These are phyloP conservation scores for Pythium plurisporium DNA, from an alignment of 352 stramenopile genomes.

Conservation along the genomic window DNA sequence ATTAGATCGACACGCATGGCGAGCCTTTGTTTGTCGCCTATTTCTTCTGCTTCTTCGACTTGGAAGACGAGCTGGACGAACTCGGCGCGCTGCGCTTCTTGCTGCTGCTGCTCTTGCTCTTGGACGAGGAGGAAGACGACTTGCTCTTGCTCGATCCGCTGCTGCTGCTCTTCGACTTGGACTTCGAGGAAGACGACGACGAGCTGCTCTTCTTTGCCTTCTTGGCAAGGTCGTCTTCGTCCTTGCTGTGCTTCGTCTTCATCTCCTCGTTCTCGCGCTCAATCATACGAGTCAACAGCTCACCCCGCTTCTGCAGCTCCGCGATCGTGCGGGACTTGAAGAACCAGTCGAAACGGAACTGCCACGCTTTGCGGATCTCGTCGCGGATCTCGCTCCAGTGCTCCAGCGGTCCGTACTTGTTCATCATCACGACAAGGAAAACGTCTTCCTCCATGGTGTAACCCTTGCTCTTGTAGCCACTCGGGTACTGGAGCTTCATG, in stretches of 20 bases:
- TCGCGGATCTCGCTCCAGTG: constrained; percentile 97
- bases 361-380: constrained; percentile 96
- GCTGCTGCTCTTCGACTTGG: constrained; percentile 59
- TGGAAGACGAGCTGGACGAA: constrained; percentile 35
- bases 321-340: constrained; percentile 97
- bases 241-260: constrained; percentile 64
- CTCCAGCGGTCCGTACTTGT: constrained; percentile 95
- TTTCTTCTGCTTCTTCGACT: constrained; percentile 77
- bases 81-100: constrained; percentile 65
- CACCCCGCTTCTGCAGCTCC: constrained; percentile 97
- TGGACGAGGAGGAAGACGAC: constrained; percentile 20
- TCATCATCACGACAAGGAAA: constrained; percentile 99
- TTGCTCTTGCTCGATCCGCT: constrained; percentile 52
- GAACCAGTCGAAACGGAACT: constrained; percentile 99
- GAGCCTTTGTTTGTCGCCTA: constrained; percentile 1
- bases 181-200: constrained; percentile 45
- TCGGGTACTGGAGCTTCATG: constrained; percentile 86
- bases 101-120: constrained; percentile 44
- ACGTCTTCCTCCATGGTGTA: constrained; percentile 98
- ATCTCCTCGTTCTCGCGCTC: constrained; percentile 92
- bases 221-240: constrained; percentile 75
- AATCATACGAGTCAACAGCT: constrained; percentile 94
- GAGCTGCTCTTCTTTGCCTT: constrained; percentile 66
- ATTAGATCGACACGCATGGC: neutral
- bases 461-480: constrained; percentile 91